Conservation (phyloP, 2,329 filamentous ascomycete species). For the Botrytis sinoallii region DNA sequence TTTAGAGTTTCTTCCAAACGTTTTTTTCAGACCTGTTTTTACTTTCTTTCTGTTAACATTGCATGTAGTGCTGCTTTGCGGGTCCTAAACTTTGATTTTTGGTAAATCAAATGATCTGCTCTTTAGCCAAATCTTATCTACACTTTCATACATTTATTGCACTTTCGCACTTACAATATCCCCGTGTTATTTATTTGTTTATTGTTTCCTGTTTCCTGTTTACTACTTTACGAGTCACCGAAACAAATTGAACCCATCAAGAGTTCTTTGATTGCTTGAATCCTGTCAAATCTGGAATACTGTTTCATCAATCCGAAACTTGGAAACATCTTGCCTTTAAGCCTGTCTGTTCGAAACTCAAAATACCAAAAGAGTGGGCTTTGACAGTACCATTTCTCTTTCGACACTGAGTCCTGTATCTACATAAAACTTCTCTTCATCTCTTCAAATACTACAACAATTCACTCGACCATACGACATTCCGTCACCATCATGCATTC, state of each 20-base stretch:
- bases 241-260: not conserved
- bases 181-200: not conserved
- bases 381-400: not conserved
- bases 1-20: not conserved
- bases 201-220: not conserved
- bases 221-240: not conserved
- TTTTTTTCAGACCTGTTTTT: not conserved
- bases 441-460: not conserved
- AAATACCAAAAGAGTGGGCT: not conserved
- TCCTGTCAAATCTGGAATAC: not conserved
- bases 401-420: not conserved
- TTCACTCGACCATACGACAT: not conserved
- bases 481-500: not conserved
- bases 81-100: not conserved
- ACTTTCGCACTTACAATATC: not conserved
- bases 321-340: not conserved
- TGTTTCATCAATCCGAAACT: not conserved
- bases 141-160: not conserved
- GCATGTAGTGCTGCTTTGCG: not conserved
- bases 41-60: not conserved
- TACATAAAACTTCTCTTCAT: not conserved
- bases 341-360: not conserved
- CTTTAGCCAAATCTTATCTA: not conserved
- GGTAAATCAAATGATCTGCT: conserved; percentile 6
- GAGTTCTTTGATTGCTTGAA: not conserved